Evolutionary conservation across 768 basidiomycete species (phyloP).

Genomic region (Cyathus striatus): DNA sequence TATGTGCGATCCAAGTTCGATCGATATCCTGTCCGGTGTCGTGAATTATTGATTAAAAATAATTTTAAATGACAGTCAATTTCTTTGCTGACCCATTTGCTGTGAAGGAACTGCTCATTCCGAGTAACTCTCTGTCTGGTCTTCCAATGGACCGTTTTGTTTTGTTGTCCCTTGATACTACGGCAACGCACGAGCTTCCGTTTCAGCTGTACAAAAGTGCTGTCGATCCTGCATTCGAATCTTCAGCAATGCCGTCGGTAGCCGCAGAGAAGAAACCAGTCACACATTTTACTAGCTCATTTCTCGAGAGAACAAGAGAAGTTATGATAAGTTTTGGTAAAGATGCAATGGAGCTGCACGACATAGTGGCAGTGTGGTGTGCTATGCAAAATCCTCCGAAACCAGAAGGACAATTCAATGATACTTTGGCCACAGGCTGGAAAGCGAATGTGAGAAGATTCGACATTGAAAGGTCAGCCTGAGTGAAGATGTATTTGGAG

Average conservation of each 20-base stretch:
- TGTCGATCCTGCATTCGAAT: slow-evolving; percentile 61
- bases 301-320: slow-evolving; percentile 69
- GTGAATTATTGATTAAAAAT: no score
- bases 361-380: slow-evolving; percentile 87
- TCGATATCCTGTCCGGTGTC: no score
- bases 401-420: slow-evolving; percentile 12
- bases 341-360: slow-evolving; percentile 87
- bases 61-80: slow-evolving; percentile 50
- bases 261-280: slow-evolving; percentile 49
- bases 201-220: slow-evolving; percentile 55
- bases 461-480: slow-evolving; percentile 60
- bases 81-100: slow-evolving; percentile 88
- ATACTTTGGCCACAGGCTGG: slow-evolving; percentile 50
- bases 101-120: slow-evolving; percentile 60
- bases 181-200: slow-evolving; percentile 72
- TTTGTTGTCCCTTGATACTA: slow-evolving; percentile 77
- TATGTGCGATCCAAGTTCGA: slow-evolving; percentile 31
- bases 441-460: slow-evolving; percentile 44
- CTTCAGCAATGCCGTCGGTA: slow-evolving; percentile 42
- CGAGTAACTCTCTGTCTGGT: slow-evolving; percentile 28
- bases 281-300: slow-evolving; percentile 72
- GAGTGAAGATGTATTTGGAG: not conserved
- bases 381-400: slow-evolving; percentile 67
- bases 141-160: slow-evolving; percentile 65
- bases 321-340: slow-evolving; percentile 78